These are phyloP conservation scores for Penicillium hordei DNA, from an alignment of 2,329 filamentous ascomycete species.

Conservation along the genomic window DNA sequence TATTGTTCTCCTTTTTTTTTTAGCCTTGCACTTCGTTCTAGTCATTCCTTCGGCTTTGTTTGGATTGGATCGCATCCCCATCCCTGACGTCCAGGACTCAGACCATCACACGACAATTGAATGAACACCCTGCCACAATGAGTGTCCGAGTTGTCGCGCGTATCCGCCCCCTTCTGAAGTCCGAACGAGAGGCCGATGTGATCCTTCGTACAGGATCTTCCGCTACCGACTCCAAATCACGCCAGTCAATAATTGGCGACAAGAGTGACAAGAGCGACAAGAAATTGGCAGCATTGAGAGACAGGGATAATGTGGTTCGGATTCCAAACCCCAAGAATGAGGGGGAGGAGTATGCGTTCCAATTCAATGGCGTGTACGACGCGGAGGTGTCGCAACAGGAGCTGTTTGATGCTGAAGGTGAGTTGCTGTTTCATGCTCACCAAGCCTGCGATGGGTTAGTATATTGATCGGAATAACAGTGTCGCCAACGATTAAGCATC, in stretches of 20 bases:
- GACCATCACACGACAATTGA: conserved; percentile 2
- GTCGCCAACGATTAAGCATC: conserved; percentile 81
- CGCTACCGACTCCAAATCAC: conserved; percentile 22
- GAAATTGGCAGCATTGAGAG: conserved; percentile 42
- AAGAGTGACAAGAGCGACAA: conserved; percentile 18
- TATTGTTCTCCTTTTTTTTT: conserved; percentile 9
- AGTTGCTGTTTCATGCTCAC: conserved; percentile 23
- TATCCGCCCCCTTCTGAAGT: conserved; percentile 81
- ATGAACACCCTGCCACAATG: conserved; percentile 31
- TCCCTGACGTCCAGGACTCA: neutral
- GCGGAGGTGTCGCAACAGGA: conserved; percentile 76
- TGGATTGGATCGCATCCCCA: conserved; percentile 1
- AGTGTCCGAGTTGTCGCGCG: conserved; percentile 82
- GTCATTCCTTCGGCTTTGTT: conserved; percentile 12
- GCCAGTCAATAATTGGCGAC: conserved; percentile 24
- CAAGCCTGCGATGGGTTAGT: neutral
- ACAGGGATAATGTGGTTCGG: conserved; percentile 68
- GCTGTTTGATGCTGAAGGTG: conserved; percentile 86
- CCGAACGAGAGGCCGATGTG: conserved; percentile 81
- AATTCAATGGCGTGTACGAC: conserved; percentile 92
- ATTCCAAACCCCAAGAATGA: conserved; percentile 95
- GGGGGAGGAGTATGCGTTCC: conserved; percentile 85
- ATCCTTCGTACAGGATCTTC: conserved; percentile 70
- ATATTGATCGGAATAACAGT: conserved; percentile 55
- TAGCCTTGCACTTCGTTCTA: conserved; percentile 1